Percentiles rank a stretch among this genome's conserved stretches.
These are phyloP conservation scores for Phialophora chinensis DNA, from an alignment of 2,329 filamentous ascomycete species.

Conservation along the genomic window DNA sequence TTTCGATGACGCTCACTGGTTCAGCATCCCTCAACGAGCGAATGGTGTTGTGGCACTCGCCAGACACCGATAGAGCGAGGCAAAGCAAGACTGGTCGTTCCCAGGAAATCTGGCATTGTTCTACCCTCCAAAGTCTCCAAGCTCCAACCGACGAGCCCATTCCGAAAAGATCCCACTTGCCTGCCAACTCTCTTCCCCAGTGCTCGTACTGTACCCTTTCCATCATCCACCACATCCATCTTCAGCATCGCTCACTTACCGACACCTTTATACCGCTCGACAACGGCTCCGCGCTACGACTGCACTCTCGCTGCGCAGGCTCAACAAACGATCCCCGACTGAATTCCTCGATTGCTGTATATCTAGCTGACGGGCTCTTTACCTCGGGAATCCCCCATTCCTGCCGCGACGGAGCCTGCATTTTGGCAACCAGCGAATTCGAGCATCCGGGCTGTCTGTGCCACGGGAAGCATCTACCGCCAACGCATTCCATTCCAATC, in stretches of 20 bases:
- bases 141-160: not conserved
- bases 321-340: not conserved
- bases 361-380: not conserved
- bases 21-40: not conserved
- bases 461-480: conserved; percentile 23
- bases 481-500: conserved; percentile 23
- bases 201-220: not conserved
- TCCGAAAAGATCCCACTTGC: conserved; percentile 1
- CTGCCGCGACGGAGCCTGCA: conserved; percentile 11
- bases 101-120: conserved; percentile 4
- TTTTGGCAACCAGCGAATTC: conserved; percentile 17
- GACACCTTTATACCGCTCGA: not conserved
- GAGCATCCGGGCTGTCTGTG: conserved; percentile 13
- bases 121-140: not conserved
- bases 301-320: not conserved
- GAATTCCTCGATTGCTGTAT: not conserved
- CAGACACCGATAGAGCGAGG: conserved; percentile 16
- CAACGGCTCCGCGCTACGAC: not conserved
- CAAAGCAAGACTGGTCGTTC: conserved; percentile 7
- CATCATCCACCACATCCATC: not conserved
- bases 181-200: conserved; percentile 3
- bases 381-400: conserved; percentile 4
- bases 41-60: conserved; percentile 5
- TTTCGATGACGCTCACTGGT: conserved; percentile 20
- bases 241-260: not conserved